Percentiles rank a stretch among this genome's conserved stretches.
Conservation (phyloP, 2,329 filamentous ascomycete genomes). For the Exophiala dermatitidis region DNA sequence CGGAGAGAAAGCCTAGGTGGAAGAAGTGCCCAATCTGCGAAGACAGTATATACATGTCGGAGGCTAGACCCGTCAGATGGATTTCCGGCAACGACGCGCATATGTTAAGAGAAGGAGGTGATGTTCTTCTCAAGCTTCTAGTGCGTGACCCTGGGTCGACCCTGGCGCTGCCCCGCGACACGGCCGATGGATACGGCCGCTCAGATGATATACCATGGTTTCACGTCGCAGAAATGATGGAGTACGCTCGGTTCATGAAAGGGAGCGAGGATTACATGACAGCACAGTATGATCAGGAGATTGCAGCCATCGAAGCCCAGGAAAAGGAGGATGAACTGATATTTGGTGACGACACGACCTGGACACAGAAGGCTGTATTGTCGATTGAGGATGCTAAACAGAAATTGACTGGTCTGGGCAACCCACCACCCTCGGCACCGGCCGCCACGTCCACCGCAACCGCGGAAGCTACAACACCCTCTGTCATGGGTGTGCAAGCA, state of each 20-base stretch:
- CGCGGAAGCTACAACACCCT: conserved; percentile 15
- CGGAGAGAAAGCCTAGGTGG: conserved; percentile 67
- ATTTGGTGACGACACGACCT: conserved; percentile 88
- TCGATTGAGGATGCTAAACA: conserved; percentile 69
- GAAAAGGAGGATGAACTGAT: conserved; percentile 84
- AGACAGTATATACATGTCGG: conserved; percentile 85
- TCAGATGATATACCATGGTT: conserved; percentile 87
- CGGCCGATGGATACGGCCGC: conserved; percentile 60
- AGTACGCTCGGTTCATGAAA: conserved; percentile 94
- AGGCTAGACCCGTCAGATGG: conserved; percentile 82
- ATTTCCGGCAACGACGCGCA: conserved; percentile 82
- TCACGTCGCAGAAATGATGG: conserved; percentile 84
- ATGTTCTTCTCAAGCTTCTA: conserved; percentile 83
- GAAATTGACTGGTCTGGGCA: conserved; percentile 60
- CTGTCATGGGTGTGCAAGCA: conserved; percentile 13
- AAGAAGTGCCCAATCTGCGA: conserved; percentile 97
- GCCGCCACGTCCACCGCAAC: conserved; percentile 23
- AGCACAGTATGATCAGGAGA: conserved; percentile 71
- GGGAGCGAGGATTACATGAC: conserved; percentile 83
- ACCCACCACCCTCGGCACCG: conserved; percentile 49
- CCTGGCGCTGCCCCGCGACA: conserved; percentile 77
- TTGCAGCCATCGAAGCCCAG: conserved; percentile 65
- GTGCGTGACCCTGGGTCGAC: conserved; percentile 73
- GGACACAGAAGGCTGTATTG: conserved; percentile 76
- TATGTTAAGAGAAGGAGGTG: conserved; percentile 71